A percentile compares a stretch with the other conserved stretches of the same genome.
Evolutionary conservation across 345 rosid genomes (phyloP).

Genomic region (Eucalyptus sp.): DNA sequence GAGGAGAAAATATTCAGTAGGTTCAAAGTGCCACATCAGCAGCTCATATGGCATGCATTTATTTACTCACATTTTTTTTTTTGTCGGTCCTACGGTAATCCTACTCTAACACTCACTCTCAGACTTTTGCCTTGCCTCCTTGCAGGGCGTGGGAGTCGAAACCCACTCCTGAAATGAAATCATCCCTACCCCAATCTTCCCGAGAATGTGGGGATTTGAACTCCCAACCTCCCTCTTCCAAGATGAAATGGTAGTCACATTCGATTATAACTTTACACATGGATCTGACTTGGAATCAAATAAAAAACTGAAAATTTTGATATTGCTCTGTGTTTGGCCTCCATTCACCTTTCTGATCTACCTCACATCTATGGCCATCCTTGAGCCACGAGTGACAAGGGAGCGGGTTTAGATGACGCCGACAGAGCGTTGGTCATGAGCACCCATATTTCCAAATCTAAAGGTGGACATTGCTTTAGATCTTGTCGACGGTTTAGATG

Average conservation of each 20-base stretch:
- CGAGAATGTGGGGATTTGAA: too few species aligned
- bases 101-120: too few species aligned
- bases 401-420: neutral
- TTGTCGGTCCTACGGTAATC: too few species aligned
- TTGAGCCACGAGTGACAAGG: neutral
- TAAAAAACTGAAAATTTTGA: neutral
- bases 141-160: too few species aligned
- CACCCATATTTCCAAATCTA: neutral
- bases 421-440: neutral
- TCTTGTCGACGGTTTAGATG: neutral
- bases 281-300: neutral
- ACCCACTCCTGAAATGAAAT: too few species aligned
- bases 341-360: neutral
- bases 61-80: too few species aligned
- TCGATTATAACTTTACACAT: neutral
- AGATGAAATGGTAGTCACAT: too few species aligned
- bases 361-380: neutral
- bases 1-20: neutral
- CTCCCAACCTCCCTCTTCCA: too few species aligned
- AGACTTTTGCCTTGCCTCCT: too few species aligned
- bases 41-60: neutral
- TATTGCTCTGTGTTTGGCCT: neutral
- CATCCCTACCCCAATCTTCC: too few species aligned
- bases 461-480: neutral
- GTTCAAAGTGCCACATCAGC: neutral